phyloP scores from a whole-genome alignment of 2,329 filamentous ascomycete species.

The Eutypa lata region DNA sequence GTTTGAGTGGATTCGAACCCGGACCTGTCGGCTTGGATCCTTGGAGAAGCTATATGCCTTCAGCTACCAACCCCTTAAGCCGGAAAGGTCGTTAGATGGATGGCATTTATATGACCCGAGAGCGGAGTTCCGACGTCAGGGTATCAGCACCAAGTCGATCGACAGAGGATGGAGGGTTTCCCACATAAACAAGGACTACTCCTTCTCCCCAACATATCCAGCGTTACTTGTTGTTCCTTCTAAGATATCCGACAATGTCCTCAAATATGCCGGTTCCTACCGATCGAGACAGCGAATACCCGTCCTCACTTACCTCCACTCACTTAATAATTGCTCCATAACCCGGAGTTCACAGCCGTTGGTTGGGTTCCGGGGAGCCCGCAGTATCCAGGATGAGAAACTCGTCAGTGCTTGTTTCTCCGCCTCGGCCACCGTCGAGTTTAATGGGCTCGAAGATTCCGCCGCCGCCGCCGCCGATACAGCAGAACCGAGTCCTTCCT shows the following conservation, averaged over 20 bases:
- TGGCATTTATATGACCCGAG: conserved; percentile 84
- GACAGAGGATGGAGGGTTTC: conserved; percentile 86
- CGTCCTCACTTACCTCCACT: conserved; percentile 89
- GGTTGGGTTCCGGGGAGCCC: conserved; percentile 79
- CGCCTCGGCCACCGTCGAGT: conserved; percentile 53
- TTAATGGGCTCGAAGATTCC: conserved; percentile 31
- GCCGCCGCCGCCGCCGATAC: conserved; percentile 24
- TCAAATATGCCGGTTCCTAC: conserved; percentile 89
- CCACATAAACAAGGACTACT: conserved; percentile 84
- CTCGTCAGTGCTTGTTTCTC: conserved; percentile 90
- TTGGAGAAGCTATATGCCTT: conserved; percentile 93
- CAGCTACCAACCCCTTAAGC: conserved; percentile 70
- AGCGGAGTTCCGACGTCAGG: conserved; percentile 82
- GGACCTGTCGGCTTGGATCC: conserved; percentile 77
- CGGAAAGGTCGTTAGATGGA: conserved; percentile 72
- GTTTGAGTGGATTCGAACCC: conserved; percentile 78
- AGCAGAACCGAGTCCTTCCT: conserved; percentile 37
- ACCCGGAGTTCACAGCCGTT: conserved; percentile 91
- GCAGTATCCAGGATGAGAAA: conserved; percentile 94
- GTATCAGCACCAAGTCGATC: conserved; percentile 75
- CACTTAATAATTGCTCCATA: conserved; percentile 94
- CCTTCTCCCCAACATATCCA: conserved; percentile 91
- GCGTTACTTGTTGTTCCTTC: conserved; percentile 79
- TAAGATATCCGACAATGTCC: conserved; percentile 90
- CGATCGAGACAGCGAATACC: conserved; percentile 88